A percentile compares a stretch with the other conserved stretches of the same genome.
Conservation (phyloP, 495 filamentous ascomycete species). For the Podospora sp. region DNA sequence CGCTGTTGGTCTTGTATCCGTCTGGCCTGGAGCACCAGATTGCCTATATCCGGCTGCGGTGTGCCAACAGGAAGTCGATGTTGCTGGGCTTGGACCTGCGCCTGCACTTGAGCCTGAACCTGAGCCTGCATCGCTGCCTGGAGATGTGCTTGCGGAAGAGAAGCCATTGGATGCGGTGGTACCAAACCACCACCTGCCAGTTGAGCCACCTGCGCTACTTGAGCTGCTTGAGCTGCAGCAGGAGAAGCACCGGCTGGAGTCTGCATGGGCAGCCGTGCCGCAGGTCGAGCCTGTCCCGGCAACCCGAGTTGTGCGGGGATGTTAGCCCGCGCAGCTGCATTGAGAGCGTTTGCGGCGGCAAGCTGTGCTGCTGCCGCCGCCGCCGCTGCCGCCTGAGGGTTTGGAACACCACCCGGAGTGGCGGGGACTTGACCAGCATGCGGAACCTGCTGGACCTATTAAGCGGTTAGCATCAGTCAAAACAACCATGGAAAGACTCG, state of each 20-base stretch:
- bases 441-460: slow-evolving; percentile 35
- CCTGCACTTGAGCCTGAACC: slow-evolving; percentile 55
- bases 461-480: slow-evolving; percentile 21
- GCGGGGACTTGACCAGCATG: slow-evolving; percentile 46
- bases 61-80: slow-evolving; percentile 66
- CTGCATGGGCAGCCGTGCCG: slow-evolving; percentile 45
- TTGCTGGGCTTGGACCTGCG: slow-evolving; percentile 43
- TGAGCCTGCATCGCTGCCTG: slow-evolving; percentile 58
- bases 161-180: slow-evolving; percentile 64
- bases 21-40: slow-evolving; percentile 57
- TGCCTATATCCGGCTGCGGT: slow-evolving; percentile 57
- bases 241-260: slow-evolving; percentile 45
- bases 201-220: slow-evolving; percentile 46
- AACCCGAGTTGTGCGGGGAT: slow-evolving; percentile 41
- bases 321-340: slow-evolving; percentile 39
- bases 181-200: slow-evolving; percentile 49
- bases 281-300: slow-evolving; percentile 38
- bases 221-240: slow-evolving; percentile 40
- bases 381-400: slow-evolving; percentile 25
- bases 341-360: slow-evolving; percentile 43
- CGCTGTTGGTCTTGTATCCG: slow-evolving; percentile 64
- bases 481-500: background rate
- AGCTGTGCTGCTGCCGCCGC: slow-evolving; percentile 37
- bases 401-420: slow-evolving; percentile 41
- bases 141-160: slow-evolving; percentile 74